phyloP scores from a whole-genome alignment of 441 rosid species.

The Dalechampia spathulata region DNA sequence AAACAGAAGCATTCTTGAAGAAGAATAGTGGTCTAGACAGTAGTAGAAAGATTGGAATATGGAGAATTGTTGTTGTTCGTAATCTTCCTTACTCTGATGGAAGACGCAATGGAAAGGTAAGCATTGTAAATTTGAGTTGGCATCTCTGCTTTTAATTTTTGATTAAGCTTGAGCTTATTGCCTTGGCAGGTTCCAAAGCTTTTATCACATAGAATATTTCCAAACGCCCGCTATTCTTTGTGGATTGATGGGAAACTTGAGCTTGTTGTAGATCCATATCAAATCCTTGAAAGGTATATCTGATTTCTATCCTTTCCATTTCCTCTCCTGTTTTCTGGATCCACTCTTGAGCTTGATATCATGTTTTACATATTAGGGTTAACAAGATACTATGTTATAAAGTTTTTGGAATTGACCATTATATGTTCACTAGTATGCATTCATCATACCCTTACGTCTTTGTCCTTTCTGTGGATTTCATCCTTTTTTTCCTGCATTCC shows the following conservation, averaged over 20 bases:
- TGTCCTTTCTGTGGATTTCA: background rate
- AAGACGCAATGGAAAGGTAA: constrained; percentile 86
- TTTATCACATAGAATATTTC: constrained; percentile 68
- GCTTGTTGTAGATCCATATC: constrained; percentile 77
- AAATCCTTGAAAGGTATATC: constrained; percentile 74
- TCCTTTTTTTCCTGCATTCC: background rate
- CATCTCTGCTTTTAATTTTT: background rate
- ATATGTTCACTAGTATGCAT: no score
- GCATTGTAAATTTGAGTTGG: background rate
- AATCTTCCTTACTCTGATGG: constrained; percentile 77
- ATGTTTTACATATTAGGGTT: background rate
- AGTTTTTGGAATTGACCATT: no score
- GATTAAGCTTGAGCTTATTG: constrained; percentile 2
- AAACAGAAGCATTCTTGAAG: constrained; percentile 70
- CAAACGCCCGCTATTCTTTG: constrained; percentile 68
- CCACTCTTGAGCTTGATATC: background rate
- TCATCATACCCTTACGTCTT: no score
- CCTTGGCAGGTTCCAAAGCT: constrained; percentile 74
- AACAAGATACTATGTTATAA: no score
- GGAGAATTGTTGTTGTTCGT: constrained; percentile 74
- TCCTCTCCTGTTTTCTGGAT: background rate
- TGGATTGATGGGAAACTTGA: constrained; percentile 93
- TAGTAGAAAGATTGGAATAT: constrained; percentile 54
- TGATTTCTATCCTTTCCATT: background rate
- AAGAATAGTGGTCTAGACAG: constrained; percentile 40